Evolutionary conservation across 2,329 filamentous ascomycete genomes (phyloP).

Genomic region (Colletotrichum spinosum): DNA sequence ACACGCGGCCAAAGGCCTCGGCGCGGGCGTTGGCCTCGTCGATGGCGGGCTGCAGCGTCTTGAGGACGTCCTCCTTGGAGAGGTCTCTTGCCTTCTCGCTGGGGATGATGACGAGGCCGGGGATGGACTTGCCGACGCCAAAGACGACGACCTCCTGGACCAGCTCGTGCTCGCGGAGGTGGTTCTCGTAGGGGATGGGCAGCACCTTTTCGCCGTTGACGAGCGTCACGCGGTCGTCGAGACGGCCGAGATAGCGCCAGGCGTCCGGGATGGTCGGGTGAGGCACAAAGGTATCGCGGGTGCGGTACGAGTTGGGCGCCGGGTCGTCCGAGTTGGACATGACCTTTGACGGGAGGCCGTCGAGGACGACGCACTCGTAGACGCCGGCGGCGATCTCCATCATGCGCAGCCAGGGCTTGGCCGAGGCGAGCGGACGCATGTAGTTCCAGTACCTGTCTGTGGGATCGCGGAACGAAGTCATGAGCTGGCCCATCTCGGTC

Average conservation of each 20-base stretch:
- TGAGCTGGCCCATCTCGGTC: slow-evolving; percentile 68
- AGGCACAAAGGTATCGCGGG: slow-evolving; percentile 56
- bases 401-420: slow-evolving; percentile 54
- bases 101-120: slow-evolving; percentile 66
- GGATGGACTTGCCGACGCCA: slow-evolving; percentile 62
- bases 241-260: slow-evolving; percentile 59
- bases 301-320: slow-evolving; percentile 54
- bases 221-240: slow-evolving; percentile 59
- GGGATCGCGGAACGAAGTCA: slow-evolving; percentile 63
- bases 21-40: slow-evolving; percentile 61
- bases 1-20: slow-evolving; percentile 65
- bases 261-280: slow-evolving; percentile 54
- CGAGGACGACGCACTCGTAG: slow-evolving; percentile 51
- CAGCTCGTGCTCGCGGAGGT: slow-evolving; percentile 61
- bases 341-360: slow-evolving; percentile 52
- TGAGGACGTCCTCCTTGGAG: slow-evolving; percentile 57
- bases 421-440: slow-evolving; percentile 53
- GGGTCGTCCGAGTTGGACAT: slow-evolving; percentile 55
- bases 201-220: slow-evolving; percentile 62
- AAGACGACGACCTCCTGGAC: slow-evolving; percentile 70
- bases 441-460: slow-evolving; percentile 69
- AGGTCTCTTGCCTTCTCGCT: slow-evolving; percentile 55
- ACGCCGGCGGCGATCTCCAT: slow-evolving; percentile 47
- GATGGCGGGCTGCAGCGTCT: slow-evolving; percentile 61
- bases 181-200: slow-evolving; percentile 61